Percentiles rank a stretch among this genome's conserved stretches.
Evolutionary conservation across 2,329 filamentous ascomycete species (phyloP).

Genomic region (Graphilbum ipis-grandicollis): DNA sequence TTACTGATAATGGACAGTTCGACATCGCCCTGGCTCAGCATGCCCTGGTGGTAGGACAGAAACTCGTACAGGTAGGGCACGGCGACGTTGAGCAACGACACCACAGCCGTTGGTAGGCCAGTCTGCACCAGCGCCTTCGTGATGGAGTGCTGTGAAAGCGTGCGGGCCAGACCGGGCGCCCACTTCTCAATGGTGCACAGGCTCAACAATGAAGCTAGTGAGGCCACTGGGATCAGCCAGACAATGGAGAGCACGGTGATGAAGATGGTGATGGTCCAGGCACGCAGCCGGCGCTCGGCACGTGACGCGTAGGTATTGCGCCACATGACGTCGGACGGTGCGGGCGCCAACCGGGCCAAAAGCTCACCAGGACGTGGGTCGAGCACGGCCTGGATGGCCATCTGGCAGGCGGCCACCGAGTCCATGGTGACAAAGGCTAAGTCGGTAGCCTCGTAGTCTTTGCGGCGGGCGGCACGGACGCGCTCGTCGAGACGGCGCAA

Average conservation of each 20-base stretch:
- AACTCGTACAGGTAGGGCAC: conserved; percentile 93
- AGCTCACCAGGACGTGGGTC: conserved; percentile 79
- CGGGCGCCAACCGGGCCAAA: conserved; percentile 69
- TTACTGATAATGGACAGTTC: conserved; percentile 92
- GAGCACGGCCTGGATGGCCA: conserved; percentile 88
- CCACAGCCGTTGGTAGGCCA: conserved; percentile 66
- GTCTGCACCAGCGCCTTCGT: conserved; percentile 67
- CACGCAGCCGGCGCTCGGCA: conserved; percentile 52
- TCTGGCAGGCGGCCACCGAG: conserved; percentile 79
- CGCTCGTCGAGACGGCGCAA: conserved; percentile 62
- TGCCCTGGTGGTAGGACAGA: conserved; percentile 79
- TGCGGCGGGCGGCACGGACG: conserved; percentile 52
- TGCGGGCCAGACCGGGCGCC: conserved; percentile 50
- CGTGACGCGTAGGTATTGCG: conserved; percentile 75
- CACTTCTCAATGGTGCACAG: conserved; percentile 62
- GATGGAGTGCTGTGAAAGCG: conserved; percentile 50
- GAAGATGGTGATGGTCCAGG: conserved; percentile 69
- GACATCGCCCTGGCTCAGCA: conserved; percentile 87
- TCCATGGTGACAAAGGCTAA: conserved; percentile 96
- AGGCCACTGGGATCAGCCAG: conserved; percentile 71
- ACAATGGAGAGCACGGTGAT: conserved; percentile 73
- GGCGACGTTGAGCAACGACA: conserved; percentile 74
- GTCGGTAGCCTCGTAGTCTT: conserved; percentile 60
- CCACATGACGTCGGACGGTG: conserved; percentile 91
- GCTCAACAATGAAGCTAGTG: conserved; percentile 64